A percentile compares a stretch with the other conserved stretches of the same genome.
Conservation (phyloP, 225 moss, liverwort and hornwort genomes). For the Polytrichum commune region DNA sequence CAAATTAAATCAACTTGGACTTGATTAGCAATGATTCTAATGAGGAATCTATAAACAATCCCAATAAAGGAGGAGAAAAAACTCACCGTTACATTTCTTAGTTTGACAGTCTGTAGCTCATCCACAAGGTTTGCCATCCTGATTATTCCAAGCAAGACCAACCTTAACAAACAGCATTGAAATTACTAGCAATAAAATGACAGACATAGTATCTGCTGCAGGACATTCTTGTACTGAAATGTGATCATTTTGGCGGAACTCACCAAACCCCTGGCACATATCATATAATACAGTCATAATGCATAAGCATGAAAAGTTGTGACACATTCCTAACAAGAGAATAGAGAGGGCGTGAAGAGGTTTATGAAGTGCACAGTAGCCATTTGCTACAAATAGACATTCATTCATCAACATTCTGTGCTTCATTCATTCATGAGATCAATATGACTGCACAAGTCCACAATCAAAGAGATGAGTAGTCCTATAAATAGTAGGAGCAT, state of each 20-base stretch:
- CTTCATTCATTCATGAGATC: neutral
- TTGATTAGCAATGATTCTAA: neutral
- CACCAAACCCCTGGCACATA: neutral
- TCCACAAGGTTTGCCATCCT: slow-evolving; percentile 60
- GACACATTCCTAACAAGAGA: neutral
- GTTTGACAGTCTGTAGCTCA: slow-evolving; percentile 55
- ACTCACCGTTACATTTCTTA: slow-evolving; percentile 50
- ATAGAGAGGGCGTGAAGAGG: neutral
- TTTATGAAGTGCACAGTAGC: neutral
- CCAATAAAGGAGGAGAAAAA: neutral
- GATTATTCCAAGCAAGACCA: slow-evolving; percentile 10
- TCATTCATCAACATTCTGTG: too few species aligned
- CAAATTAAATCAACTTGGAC: neutral
- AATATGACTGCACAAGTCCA: neutral
- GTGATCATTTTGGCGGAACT: neutral
- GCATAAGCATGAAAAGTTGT: neutral
- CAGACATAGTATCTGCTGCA: slow-evolving; percentile 8
- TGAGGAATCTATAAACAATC: neutral
- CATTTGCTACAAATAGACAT: neutral
- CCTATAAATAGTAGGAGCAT: slow-evolving; percentile 6
- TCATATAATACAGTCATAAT: neutral
- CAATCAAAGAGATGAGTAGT: neutral
- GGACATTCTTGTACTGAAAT: neutral
- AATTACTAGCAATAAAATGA: slow-evolving; percentile 6
- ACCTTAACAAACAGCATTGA: neutral